Conservation (phyloP, 805 yeast species). For the Pichia phayaonensis region DNA sequence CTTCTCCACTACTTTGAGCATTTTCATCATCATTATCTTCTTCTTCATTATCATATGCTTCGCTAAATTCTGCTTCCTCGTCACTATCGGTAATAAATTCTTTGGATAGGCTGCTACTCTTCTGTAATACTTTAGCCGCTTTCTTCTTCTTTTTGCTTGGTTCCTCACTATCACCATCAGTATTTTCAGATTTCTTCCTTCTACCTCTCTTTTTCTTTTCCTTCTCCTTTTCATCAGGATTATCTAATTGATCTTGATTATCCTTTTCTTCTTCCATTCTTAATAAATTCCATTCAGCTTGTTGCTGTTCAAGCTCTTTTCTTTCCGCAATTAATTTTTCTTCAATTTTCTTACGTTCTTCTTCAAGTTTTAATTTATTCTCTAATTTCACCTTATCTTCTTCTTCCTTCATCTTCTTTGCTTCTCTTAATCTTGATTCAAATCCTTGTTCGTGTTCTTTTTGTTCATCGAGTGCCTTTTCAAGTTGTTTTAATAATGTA, state of each 20-base stretch:
- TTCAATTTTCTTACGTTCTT: constrained; percentile 38
- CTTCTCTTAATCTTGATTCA: constrained; percentile 60
- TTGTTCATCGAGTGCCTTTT: constrained; percentile 65
- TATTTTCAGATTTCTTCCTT: constrained; percentile 19
- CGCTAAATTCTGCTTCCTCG: constrained; percentile 22
- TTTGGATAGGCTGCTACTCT: constrained; percentile 19
- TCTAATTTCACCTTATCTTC: constrained; percentile 42
- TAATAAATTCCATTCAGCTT: constrained; percentile 44
- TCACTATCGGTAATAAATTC: constrained; percentile 28
- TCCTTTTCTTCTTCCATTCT: constrained; percentile 30
- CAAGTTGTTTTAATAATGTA: constrained; percentile 66
- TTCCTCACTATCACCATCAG: constrained; percentile 11
- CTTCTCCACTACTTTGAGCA: constrained; percentile 7
- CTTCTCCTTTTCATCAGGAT: constrained; percentile 26
- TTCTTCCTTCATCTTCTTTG: constrained; percentile 51
- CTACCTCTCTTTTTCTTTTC: constrained; percentile 24
- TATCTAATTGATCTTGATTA: constrained; percentile 28
- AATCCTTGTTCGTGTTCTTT: constrained; percentile 52
- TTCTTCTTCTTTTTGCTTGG: constrained; percentile 14
- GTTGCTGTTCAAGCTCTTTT: constrained; percentile 46
- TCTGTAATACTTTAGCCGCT: constrained; percentile 12
- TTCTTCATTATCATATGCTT: constrained; percentile 14
- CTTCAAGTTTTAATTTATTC: constrained; percentile 38
- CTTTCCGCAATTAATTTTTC: constrained; percentile 39
- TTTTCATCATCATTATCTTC: constrained; percentile 8